Conservation (phyloP, 495 filamentous ascomycete genomes). For the Aspergillus asperescens region DNA sequence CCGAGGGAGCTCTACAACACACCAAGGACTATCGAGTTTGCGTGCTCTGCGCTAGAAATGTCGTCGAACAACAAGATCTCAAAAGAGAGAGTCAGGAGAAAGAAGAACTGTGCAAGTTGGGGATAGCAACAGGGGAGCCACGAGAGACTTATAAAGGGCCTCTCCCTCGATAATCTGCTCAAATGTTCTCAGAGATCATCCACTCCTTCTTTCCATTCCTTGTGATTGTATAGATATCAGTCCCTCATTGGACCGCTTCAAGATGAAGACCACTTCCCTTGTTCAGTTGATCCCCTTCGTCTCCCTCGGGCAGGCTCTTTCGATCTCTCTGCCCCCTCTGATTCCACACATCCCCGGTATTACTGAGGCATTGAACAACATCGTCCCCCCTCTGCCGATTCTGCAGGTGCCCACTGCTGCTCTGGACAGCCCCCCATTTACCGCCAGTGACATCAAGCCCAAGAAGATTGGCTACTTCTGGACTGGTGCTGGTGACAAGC, state of each 20-base stretch:
- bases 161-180: constrained; percentile 17
- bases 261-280: constrained; percentile 23
- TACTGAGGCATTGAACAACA: constrained; percentile 46
- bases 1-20: neutral
- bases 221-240: neutral
- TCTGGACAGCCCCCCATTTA: constrained; percentile 49
- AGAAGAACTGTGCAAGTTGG: neutral
- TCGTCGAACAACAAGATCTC: neutral
- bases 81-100: too few relatives aligned
- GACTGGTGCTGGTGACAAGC: constrained; percentile 55
- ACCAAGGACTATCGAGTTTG: neutral
- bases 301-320: constrained; percentile 23
- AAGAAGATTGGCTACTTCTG: constrained; percentile 66
- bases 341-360: constrained; percentile 56
- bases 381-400: constrained; percentile 52
- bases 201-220: neutral
- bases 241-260: constrained; percentile 5
- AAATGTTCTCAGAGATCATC: constrained; percentile 25
- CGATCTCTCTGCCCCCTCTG: constrained; percentile 43
- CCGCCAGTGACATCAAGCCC: constrained; percentile 50
- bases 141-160: neutral
- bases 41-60: constrained; percentile 1
- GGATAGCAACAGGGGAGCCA: too few relatives aligned
- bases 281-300: constrained; percentile 17
- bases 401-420: constrained; percentile 55